Percentiles rank a stretch among this genome's conserved stretches.
Conservation (phyloP, 306 rosid species). For the Rubus idaeus region DNA sequence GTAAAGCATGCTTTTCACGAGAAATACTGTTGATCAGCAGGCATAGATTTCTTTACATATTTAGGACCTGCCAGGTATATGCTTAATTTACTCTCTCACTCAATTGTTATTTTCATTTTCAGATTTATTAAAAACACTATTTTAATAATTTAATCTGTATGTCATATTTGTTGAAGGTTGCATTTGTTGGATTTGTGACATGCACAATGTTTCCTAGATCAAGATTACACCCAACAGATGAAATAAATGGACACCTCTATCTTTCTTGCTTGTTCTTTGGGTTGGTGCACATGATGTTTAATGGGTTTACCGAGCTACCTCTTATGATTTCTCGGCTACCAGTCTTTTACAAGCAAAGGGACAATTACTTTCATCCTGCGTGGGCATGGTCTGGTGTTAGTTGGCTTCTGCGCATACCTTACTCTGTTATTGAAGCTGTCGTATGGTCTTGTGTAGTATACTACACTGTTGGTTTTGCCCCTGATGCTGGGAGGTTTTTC, state of each 20-base stretch:
- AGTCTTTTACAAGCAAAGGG: slow-evolving; percentile 86
- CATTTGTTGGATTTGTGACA: slow-evolving; percentile 75
- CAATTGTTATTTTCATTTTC: background rate
- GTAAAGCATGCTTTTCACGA: slow-evolving; percentile 67
- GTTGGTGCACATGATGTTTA: slow-evolving; percentile 88
- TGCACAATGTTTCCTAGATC: slow-evolving; percentile 68
- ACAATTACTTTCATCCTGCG: slow-evolving; percentile 79
- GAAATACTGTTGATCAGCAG: slow-evolving; percentile 60
- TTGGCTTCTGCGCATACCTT: slow-evolving; percentile 81
- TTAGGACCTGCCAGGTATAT: slow-evolving; percentile 79
- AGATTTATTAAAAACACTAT: slow-evolving; percentile 3
- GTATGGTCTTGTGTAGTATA: slow-evolving; percentile 83
- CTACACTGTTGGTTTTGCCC: slow-evolving; percentile 85
- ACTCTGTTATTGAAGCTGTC: slow-evolving; percentile 69
- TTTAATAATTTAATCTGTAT: background rate
- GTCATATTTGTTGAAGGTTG: slow-evolving; percentile 53
- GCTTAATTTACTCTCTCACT: background rate
- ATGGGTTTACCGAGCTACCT: slow-evolving; percentile 81
- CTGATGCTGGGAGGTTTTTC: slow-evolving; percentile 75
- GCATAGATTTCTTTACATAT: slow-evolving; percentile 75
- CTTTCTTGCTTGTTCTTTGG: slow-evolving; percentile 82
- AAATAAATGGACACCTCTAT: slow-evolving; percentile 62
- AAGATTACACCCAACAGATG: slow-evolving; percentile 62
- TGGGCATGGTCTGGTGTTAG: slow-evolving; percentile 80
- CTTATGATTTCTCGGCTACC: slow-evolving; percentile 83